Evolutionary conservation across 441 rosid species (phyloP).

Genomic region (Adansonia gregorii): DNA sequence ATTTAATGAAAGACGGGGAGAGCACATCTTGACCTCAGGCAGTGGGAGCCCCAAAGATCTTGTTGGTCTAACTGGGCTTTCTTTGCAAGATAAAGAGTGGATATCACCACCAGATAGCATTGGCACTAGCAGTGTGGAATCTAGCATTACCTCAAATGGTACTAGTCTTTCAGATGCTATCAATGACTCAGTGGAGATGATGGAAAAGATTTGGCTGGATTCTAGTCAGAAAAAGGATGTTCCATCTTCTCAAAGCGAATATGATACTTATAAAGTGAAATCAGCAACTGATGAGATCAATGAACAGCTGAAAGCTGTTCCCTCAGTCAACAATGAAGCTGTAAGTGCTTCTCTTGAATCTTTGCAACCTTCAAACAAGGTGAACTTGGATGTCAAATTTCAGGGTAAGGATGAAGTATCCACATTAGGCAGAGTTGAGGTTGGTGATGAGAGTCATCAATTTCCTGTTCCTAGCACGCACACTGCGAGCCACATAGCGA

Average conservation of each 20-base stretch:
- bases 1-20: constrained; percentile 49
- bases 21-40: constrained; percentile 49
- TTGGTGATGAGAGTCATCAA: constrained; percentile 55
- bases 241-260: constrained; percentile 50
- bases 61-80: constrained; percentile 40
- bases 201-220: constrained; percentile 37
- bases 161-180: constrained; percentile 48
- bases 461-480: constrained; percentile 45
- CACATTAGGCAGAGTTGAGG: constrained; percentile 44
- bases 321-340: constrained; percentile 41
- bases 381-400: constrained; percentile 39
- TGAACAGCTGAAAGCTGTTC: constrained; percentile 36
- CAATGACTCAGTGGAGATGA: constrained; percentile 42
- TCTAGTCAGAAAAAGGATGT: constrained; percentile 36
- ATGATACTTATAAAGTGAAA: constrained; percentile 33
- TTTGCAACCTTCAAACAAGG: constrained; percentile 39
- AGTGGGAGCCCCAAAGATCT: constrained; percentile 49
- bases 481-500: constrained; percentile 44
- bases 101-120: constrained; percentile 84
- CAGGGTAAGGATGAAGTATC: constrained; percentile 45
- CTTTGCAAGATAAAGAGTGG: constrained; percentile 72
- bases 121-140: constrained; percentile 60
- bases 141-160: constrained; percentile 48
- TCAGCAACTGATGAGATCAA: constrained; percentile 37
- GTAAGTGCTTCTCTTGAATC: constrained; percentile 36